Conservation (phyloP, 1,284 basidiomycete species). For the Phellopilus nigrolimitatus region DNA sequence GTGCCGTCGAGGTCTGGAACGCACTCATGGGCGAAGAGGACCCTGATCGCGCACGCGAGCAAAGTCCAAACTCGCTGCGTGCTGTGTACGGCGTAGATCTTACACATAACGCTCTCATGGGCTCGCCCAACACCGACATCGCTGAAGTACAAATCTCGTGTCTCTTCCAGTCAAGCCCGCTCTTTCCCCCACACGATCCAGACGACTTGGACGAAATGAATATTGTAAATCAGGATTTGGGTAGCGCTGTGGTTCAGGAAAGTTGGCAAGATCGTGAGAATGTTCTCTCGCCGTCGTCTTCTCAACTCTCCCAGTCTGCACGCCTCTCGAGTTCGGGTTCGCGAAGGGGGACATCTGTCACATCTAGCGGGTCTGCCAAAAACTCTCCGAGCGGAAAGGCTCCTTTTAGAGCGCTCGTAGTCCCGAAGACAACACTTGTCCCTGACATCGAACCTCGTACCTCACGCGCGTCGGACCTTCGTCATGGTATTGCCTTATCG, state of each 20-base stretch:
- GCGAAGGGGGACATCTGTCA: slow-evolving; percentile 1
- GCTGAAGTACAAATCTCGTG: slow-evolving; percentile 73
- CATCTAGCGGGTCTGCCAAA: slow-evolving; percentile 33
- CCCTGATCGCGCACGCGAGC: slow-evolving; percentile 47
- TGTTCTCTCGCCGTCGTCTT: slow-evolving; percentile 18
- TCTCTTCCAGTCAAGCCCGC: slow-evolving; percentile 73
- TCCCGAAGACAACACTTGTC: slow-evolving; percentile 54
- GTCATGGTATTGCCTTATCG: slow-evolving; percentile 47
- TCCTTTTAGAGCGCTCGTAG: slow-evolving; percentile 64
- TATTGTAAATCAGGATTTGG: slow-evolving; percentile 28
- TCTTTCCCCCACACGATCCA: slow-evolving; percentile 53
- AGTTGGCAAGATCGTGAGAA: slow-evolving; percentile 20
- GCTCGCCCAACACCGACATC: slow-evolving; percentile 52
- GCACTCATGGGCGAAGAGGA: slow-evolving; percentile 67
- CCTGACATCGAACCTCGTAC: slow-evolving; percentile 76
- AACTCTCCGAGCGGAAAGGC: slow-evolving; percentile 36
- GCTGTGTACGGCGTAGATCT: slow-evolving; percentile 55
- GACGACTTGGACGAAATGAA: slow-evolving; percentile 22
- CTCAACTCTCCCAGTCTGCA: slow-evolving; percentile 14
- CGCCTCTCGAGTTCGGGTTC: slow-evolving; percentile 1
- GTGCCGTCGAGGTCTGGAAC: slow-evolving; percentile 71
- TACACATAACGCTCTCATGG: slow-evolving; percentile 63
- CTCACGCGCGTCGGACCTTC: slow-evolving; percentile 71
- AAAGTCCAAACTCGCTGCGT: slow-evolving; percentile 59
- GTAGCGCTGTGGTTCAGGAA: slow-evolving; percentile 23